Conservation (phyloP, 2,329 filamentous ascomycete species). For the Rutstroemia sp. region DNA sequence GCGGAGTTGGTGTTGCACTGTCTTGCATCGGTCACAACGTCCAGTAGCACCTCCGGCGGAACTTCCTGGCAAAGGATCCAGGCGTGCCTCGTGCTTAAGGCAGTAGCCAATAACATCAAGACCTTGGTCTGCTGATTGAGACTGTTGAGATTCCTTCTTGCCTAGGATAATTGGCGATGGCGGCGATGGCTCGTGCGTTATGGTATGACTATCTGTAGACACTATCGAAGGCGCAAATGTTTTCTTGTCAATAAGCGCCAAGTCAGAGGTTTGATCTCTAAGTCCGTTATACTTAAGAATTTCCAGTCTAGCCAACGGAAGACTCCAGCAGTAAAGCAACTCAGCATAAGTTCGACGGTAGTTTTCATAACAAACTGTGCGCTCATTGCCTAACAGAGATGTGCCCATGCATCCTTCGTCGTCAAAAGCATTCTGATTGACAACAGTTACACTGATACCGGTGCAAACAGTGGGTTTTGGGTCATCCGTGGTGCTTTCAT, state of each 20-base stretch:
- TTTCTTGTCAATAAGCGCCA: constrained; percentile 24
- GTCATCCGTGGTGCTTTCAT: constrained; percentile 20
- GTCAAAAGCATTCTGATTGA: constrained; percentile 59
- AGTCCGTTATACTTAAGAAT: constrained; percentile 63
- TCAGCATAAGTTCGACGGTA: constrained; percentile 63
- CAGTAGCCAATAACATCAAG: constrained; percentile 58
- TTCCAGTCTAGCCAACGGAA: constrained; percentile 55
- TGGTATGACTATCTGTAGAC: constrained; percentile 22
- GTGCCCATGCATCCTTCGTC: constrained; percentile 58
- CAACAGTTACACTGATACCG: constrained; percentile 40
- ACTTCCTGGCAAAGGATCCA: constrained; percentile 45
- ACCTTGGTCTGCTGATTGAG: constrained; percentile 41
- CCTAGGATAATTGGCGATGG: constrained; percentile 48
- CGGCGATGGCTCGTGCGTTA: constrained; percentile 18
- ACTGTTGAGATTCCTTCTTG: constrained; percentile 45
- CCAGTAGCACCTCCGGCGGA: constrained; percentile 39
- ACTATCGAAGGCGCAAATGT: constrained; percentile 22
- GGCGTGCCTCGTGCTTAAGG: constrained; percentile 53
- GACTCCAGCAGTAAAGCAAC: constrained; percentile 59
- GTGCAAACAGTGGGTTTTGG: constrained; percentile 20
- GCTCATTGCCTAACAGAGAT: constrained; percentile 46
- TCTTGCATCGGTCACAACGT: constrained; percentile 42
- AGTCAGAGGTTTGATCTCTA: constrained; percentile 37
- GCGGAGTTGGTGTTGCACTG: constrained; percentile 47
- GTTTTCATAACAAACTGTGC: constrained; percentile 43